Conservation (phyloP, 108 stramenopile species). For the Seminavis robusta region DNA sequence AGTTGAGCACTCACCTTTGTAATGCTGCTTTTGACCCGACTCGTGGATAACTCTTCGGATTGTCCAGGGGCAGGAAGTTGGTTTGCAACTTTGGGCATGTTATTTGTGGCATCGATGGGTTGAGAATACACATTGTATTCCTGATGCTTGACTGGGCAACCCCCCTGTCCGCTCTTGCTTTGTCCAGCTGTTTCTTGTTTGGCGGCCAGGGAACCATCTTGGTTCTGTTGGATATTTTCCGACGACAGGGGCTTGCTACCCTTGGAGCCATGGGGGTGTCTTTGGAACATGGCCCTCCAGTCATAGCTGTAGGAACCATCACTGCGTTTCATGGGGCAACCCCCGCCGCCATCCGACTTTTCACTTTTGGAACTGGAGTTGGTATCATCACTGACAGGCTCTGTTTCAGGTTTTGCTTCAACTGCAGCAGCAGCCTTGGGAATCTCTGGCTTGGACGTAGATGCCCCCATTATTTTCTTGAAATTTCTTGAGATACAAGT, state of each 20-base stretch:
- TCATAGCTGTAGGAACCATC: conserved; percentile 46
- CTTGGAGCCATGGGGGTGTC: conserved; percentile 26
- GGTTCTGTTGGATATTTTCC: conserved; percentile 26
- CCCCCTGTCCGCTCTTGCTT: conserved; percentile 2
- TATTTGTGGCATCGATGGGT: conserved; percentile 93
- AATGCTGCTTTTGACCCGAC: conserved; percentile 85
- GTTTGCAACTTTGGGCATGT: conserved; percentile 89
- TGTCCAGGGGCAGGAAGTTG: conserved; percentile 68
- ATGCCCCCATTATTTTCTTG: no score
- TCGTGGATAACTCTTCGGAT: conserved; percentile 57
- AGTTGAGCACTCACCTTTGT: conserved; percentile 74
- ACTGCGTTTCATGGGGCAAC: conserved; percentile 38
- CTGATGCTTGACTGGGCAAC: conserved; percentile 41
- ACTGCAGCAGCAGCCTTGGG: no score
- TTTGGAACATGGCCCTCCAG: conserved; percentile 23
- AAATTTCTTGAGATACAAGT: no score
- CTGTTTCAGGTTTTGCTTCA: no score
- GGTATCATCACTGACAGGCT: no score
- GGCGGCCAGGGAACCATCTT: conserved; percentile 4
- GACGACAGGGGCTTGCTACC: conserved; percentile 28
- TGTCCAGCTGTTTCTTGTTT: not conserved
- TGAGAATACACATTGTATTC: conserved; percentile 98
- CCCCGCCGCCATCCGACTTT: not conserved
- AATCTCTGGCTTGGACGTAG: no score
- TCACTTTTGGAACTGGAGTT: no score